Base-by-base conservation (phyloP, 495 filamentous ascomycete genomes). In the Umbilicaria muhlenbergii region DNA sequence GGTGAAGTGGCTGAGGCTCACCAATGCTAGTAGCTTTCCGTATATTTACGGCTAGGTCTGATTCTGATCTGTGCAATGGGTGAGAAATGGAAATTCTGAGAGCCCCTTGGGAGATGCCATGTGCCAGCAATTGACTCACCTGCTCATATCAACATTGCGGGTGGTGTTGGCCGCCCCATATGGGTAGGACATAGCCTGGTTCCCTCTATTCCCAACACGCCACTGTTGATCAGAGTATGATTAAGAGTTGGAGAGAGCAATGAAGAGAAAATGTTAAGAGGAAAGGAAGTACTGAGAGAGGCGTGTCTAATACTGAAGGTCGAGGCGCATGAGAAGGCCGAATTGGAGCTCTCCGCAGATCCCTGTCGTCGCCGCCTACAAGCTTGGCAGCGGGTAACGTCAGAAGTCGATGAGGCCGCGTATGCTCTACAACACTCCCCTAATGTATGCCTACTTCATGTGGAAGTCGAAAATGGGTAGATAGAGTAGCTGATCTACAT, bases 31-130 rank as follows among this genome's bases (percentile, higher is more conserved):
- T 98, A 14, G 91, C 91, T 67, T 98, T 98, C 58, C 81, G 78
- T 63, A 98, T 94, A 62, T 95, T 93, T 64, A 91, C 82, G 57
- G 81, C 77, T 55, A 98, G 76, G 63, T 98, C 87, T 54, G 81
- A 77, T 64, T 98, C 91, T 54, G 89, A 55, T 46, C 53, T 54
- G 13, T 28, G 5, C 8, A 28, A 28, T 8, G 24, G 32, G 17
- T 34, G 38, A 39, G 35, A 16, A 37, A 3, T 18, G 12, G 6
- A 7, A 0, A 12, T n/a, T 21, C n/a, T 21, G 4, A 40, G 15
- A 17, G 5, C 5, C 4, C 0, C 12, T 36, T 3, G 3, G 8
- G 21, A 15, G 4, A n/a, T 32, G 19, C 15, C 16, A 31, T 19
- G 17, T 21, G 39, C 17, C 40, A 34, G 16, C 16, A 16, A 34